phyloP scores from a whole-genome alignment of 2,329 filamentous ascomycete species.

The Thielaviopsis ethacetica region DNA sequence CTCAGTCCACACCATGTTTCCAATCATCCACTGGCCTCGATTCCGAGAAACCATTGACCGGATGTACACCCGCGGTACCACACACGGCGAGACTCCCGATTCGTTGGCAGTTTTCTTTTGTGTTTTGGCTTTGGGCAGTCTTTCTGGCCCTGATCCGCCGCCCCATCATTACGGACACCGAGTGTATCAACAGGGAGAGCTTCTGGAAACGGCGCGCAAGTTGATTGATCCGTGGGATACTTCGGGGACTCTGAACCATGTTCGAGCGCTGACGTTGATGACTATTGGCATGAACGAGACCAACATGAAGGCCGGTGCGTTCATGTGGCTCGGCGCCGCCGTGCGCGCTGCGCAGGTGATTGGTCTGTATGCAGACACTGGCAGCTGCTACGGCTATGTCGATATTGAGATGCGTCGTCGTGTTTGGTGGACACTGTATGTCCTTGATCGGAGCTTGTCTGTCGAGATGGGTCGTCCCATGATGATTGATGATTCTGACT shows the following conservation, averaged over 20 bases:
- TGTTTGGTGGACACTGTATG: slow-evolving; percentile 89
- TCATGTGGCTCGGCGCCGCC: slow-evolving; percentile 69
- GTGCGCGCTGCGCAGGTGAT: slow-evolving; percentile 71
- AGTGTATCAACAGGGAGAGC: slow-evolving; percentile 38
- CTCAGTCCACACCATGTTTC: slow-evolving; percentile 64
- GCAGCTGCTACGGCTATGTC: slow-evolving; percentile 48
- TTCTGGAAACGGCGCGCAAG: slow-evolving; percentile 53
- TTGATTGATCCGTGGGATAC: slow-evolving; percentile 72
- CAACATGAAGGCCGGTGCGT: slow-evolving; percentile 72
- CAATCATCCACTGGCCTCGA: slow-evolving; percentile 74
- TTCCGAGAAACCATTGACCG: slow-evolving; percentile 63
- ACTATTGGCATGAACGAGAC: slow-evolving; percentile 71
- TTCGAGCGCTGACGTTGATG: slow-evolving; percentile 53
- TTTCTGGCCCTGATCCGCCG: slow-evolving; percentile 48
- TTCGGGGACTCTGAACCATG: slow-evolving; percentile 59
- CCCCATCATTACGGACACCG: slow-evolving; percentile 25
- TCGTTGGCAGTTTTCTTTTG: slow-evolving; percentile 73
- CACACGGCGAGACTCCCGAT: slow-evolving; percentile 34
- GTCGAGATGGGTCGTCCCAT: slow-evolving; percentile 68
- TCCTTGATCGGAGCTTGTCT: slow-evolving; percentile 67
- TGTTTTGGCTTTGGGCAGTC: slow-evolving; percentile 64
- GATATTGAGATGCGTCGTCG: slow-evolving; percentile 76
- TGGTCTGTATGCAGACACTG: slow-evolving; percentile 60
- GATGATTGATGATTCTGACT: slow-evolving; percentile 75
- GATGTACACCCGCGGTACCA: slow-evolving; percentile 51